These are phyloP conservation scores for Anisodus tanguticus DNA, from an alignment of 257 asterid genomes.

Conservation along the genomic window DNA sequence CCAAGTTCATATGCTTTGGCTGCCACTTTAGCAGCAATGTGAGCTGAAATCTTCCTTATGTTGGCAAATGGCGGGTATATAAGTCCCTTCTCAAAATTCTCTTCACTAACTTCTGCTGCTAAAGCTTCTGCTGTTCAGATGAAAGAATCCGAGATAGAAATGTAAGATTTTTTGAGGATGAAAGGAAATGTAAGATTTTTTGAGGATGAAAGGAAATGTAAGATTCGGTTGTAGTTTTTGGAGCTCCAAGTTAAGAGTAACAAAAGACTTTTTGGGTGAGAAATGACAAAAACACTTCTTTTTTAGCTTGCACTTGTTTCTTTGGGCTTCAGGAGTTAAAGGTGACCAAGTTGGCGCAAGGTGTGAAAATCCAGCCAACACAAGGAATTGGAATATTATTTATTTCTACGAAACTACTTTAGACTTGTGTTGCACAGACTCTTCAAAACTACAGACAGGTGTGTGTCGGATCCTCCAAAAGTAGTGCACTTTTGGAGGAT, in stretches of 20 bases:
- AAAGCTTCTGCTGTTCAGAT: slow-evolving; percentile 82
- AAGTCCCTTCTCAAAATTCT: slow-evolving; percentile 75
- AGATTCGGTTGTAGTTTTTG: too few relatives aligned
- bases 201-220: neutral
- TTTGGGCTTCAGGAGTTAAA: neutral
- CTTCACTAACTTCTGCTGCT: slow-evolving; percentile 75
- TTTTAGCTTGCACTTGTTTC: neutral
- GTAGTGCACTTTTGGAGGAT: too few relatives aligned
- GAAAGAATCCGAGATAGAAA: slow-evolving; percentile 26
- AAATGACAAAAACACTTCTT: neutral
- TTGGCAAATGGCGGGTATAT: slow-evolving; percentile 80
- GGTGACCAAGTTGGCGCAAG: neutral
- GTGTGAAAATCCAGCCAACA: neutral
- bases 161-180: neutral
- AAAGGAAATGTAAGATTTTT: neutral
- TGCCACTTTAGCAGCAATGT: slow-evolving; percentile 85
- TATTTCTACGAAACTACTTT: neutral
- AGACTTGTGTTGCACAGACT: too few relatives aligned
- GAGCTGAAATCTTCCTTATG: slow-evolving; percentile 87
- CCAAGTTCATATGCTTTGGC: slow-evolving; percentile 93
- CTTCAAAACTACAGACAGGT: too few relatives aligned
- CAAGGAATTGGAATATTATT: neutral
- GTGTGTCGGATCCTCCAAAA: too few relatives aligned
- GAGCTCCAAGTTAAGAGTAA: too few relatives aligned
- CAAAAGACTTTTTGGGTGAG: neutral